These are phyloP conservation scores for Mrakia hoshinonis DNA, from an alignment of 768 basidiomycete species.

Conservation along the genomic window DNA sequence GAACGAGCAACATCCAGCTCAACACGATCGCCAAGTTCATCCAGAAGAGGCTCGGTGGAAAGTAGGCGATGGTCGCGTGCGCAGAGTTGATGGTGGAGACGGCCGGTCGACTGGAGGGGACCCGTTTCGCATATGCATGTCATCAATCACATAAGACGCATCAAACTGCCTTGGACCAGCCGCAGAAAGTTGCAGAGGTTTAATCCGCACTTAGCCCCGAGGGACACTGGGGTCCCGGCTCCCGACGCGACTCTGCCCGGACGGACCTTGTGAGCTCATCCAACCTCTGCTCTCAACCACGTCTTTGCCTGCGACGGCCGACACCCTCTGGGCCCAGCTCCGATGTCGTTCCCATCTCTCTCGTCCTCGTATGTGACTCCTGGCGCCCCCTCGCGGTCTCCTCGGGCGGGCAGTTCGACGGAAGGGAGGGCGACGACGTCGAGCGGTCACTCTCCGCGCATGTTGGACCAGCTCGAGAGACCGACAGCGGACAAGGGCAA, in stretches of 20 bases:
- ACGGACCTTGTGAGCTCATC: neutral
- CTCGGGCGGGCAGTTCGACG: neutral
- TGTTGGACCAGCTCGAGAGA: neutral
- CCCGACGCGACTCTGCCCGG: neutral
- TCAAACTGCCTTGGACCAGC: too few relatives aligned
- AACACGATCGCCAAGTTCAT: slow-evolving; percentile 90
- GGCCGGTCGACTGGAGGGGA: too few relatives aligned
- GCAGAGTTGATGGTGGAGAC: neutral
- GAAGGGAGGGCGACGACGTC: neutral
- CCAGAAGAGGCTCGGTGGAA: slow-evolving; percentile 16
- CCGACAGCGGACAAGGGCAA: neutral
- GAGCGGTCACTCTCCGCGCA: neutral
- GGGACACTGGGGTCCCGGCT: too few relatives aligned
- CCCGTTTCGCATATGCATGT: too few relatives aligned
- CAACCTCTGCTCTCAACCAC: too few relatives aligned
- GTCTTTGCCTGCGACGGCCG: too few relatives aligned
- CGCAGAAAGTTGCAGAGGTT: too few relatives aligned
- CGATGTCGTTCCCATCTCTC: too few relatives aligned
- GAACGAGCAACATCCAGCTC: slow-evolving; percentile 95
- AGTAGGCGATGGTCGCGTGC: neutral
- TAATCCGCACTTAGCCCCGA: too few relatives aligned
- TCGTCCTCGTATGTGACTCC: too few relatives aligned
- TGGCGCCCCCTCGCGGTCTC: neutral
- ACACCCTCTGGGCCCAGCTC: too few relatives aligned
- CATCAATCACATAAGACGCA: too few relatives aligned